These are phyloP conservation scores for Acorus calamus DNA, from an alignment of 106 monocot species.

Conservation along the genomic window DNA sequence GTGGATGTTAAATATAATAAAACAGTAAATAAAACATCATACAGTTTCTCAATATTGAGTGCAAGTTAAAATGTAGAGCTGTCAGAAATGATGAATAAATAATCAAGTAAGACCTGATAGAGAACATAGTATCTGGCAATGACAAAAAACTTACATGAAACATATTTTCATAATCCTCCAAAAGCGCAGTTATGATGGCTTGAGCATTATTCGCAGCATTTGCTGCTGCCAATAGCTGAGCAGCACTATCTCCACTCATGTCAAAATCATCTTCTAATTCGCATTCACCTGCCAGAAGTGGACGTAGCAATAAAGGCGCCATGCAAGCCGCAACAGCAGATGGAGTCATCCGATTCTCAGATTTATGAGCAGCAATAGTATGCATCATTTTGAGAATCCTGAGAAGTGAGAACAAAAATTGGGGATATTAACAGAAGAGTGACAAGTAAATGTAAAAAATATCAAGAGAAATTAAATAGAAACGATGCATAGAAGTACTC, in stretches of 20 bases:
- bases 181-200: conserved; percentile 67
- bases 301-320: conserved; percentile 93
- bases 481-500: background rate
- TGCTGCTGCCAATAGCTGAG: conserved; percentile 98
- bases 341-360: conserved; percentile 94
- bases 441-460: background rate
- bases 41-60: too few relatives aligned
- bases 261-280: conserved; percentile 97
- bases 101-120: too few relatives aligned
- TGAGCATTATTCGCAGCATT: conserved; percentile 99
- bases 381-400: conserved; percentile 99
- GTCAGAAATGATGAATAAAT: too few relatives aligned
- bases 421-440: background rate
- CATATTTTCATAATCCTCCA: conserved; percentile 85
- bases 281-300: conserved; percentile 96
- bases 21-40: too few relatives aligned
- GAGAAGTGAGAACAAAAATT: conserved; percentile 20
- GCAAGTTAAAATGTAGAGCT: too few relatives aligned
- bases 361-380: conserved; percentile 54
- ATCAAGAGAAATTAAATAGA: background rate
- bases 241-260: conserved; percentile 65
- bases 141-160: conserved; percentile 65
- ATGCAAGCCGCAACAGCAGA: conserved; percentile 99
- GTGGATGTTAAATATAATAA: too few relatives aligned
- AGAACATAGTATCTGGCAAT: too few relatives aligned